Percentiles rank a stretch among this genome's conserved stretches.
phyloP scores from a whole-genome alignment of 2,329 filamentous ascomycete genomes.

The Malbranchea cinnamomea region DNA sequence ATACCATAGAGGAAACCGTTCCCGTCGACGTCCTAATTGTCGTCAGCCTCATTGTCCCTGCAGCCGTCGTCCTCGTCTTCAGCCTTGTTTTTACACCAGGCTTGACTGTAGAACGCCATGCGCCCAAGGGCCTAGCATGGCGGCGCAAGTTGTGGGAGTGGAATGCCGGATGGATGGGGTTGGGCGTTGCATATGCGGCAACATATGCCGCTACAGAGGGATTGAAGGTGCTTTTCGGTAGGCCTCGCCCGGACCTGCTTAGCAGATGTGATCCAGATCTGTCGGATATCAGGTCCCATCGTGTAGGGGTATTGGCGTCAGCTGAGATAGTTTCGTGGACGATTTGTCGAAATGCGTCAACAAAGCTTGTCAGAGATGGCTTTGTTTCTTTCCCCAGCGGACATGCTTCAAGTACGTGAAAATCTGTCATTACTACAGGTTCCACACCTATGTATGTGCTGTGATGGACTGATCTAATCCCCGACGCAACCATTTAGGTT shows the following conservation, averaged over 20 bases:
- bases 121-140: slow-evolving; percentile 53
- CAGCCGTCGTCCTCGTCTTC: slow-evolving; percentile 51
- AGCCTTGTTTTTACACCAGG: slow-evolving; percentile 58
- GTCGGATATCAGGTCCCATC: slow-evolving; percentile 41
- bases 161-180: slow-evolving; percentile 70
- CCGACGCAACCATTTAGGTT: slow-evolving; percentile 28
- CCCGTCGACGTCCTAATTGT: slow-evolving; percentile 49
- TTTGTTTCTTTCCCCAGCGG: slow-evolving; percentile 76
- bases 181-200: slow-evolving; percentile 55
- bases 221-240: slow-evolving; percentile 61
- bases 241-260: slow-evolving; percentile 49
- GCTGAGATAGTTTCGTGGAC: slow-evolving; percentile 57
- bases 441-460: not conserved
- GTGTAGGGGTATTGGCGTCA: slow-evolving; percentile 48
- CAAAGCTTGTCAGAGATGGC: slow-evolving; percentile 54
- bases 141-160: slow-evolving; percentile 80
- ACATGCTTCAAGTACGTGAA: slow-evolving; percentile 48
- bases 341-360: slow-evolving; percentile 54
- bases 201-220: slow-evolving; percentile 72
- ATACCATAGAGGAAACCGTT: slow-evolving; percentile 55
- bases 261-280: slow-evolving; percentile 65
- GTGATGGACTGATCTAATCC: not conserved
- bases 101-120: slow-evolving; percentile 46
- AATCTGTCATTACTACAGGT: not conserved
- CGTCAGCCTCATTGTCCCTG: slow-evolving; percentile 50